Evolutionary conservation across 495 filamentous ascomycete genomes (phyloP).

Genomic region (Neurospora sp.): DNA sequence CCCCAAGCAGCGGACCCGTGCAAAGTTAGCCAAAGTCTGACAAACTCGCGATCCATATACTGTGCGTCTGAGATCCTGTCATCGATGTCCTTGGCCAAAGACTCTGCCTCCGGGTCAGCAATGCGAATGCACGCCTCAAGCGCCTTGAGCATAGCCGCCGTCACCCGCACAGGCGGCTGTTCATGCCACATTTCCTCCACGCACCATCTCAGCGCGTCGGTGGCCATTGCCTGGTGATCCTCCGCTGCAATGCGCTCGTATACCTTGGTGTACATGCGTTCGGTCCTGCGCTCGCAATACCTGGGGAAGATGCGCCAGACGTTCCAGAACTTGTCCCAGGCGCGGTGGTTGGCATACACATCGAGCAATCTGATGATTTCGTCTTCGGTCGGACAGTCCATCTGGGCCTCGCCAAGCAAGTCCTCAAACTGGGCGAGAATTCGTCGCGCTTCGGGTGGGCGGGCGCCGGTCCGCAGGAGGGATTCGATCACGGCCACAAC

Average conservation of each 20-base stretch:
- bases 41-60: slow-evolving; percentile 1
- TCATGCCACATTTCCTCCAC: slow-evolving; percentile 51
- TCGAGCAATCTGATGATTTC: slow-evolving; percentile 39
- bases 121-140: slow-evolving; percentile 42
- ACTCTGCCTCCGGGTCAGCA: slow-evolving; percentile 38
- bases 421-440: slow-evolving; percentile 17
- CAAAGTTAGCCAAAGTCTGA: not conserved
- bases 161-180: slow-evolving; percentile 39
- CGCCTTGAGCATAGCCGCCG: slow-evolving; percentile 23
- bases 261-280: slow-evolving; percentile 44
- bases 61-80: not conserved
- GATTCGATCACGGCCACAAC: slow-evolving; percentile 29
- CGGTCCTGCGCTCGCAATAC: slow-evolving; percentile 37
- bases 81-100: not conserved
- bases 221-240: slow-evolving; percentile 33
- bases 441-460: slow-evolving; percentile 2
- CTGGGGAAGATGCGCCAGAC: slow-evolving; percentile 48
- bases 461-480: slow-evolving; percentile 3
- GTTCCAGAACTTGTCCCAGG: slow-evolving; percentile 51
- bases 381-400: slow-evolving; percentile 39
- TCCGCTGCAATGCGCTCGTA: slow-evolving; percentile 42
- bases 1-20: not conserved
- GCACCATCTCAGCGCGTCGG: slow-evolving; percentile 39
- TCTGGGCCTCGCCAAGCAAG: slow-evolving; percentile 13
- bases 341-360: slow-evolving; percentile 23